These are phyloP conservation scores for Podospora fimiseda DNA, from an alignment of 495 filamentous ascomycete species.

Conservation along the genomic window DNA sequence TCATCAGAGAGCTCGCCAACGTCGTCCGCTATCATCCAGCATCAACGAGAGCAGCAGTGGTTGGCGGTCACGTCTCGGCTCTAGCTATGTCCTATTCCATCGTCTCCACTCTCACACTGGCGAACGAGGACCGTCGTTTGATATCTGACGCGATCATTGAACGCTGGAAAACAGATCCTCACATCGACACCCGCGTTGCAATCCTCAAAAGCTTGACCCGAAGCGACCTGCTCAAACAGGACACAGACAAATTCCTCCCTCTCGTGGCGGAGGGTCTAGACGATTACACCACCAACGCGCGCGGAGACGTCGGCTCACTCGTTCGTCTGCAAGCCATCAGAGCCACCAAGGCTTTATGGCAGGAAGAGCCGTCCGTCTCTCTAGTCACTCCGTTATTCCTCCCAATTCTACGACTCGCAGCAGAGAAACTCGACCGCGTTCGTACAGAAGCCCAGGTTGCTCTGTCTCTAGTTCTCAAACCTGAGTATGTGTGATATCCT, in stretches of 20 bases:
- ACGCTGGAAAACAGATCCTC: conserved; percentile 38
- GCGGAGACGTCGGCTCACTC: conserved; percentile 83
- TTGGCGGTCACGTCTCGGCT: conserved; percentile 38
- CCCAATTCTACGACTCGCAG: conserved; percentile 60
- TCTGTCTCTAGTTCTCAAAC: conserved; percentile 30
- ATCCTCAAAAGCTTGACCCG: conserved; percentile 54
- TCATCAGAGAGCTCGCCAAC: conserved; percentile 34
- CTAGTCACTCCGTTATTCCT: conserved; percentile 30
- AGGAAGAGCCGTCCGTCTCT: neutral
- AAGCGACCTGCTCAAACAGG: conserved; percentile 33
- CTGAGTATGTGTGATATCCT: conserved; percentile 30
- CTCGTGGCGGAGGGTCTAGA: conserved; percentile 55
- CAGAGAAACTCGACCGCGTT: conserved; percentile 86
- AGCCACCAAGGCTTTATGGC: conserved; percentile 46
- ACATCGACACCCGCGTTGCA: conserved; percentile 53
- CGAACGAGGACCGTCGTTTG: conserved; percentile 13
- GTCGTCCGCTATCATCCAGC: conserved; percentile 26
- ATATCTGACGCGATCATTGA: conserved; percentile 28
- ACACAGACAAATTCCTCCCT: conserved; percentile 27
- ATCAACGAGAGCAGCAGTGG: conserved; percentile 19
- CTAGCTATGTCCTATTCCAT: conserved; percentile 33
- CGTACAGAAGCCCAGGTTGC: conserved; percentile 57
- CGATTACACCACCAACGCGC: conserved; percentile 80
- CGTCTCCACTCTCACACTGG: conserved; percentile 11
- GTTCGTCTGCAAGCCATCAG: conserved; percentile 72